phyloP scores from a whole-genome alignment of 495 filamentous ascomycete species.

The Astrothelium subdiscretum region DNA sequence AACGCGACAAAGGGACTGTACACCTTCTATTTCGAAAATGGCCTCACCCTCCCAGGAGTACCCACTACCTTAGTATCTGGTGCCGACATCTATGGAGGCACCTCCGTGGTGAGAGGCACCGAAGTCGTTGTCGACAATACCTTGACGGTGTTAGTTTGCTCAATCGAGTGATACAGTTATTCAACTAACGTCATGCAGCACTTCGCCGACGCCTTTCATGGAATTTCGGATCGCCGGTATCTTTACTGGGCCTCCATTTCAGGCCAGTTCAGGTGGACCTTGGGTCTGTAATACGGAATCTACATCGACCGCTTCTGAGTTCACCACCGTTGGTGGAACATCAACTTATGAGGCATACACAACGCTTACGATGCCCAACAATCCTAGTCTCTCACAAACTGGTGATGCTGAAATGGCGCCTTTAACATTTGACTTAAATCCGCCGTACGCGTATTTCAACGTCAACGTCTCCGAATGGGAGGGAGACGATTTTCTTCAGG shows the following conservation, averaged over 20 bases:
- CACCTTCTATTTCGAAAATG: not conserved
- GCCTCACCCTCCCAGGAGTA: not conserved
- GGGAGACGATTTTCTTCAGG: not conserved
- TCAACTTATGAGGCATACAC: not conserved
- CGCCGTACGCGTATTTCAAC: not conserved
- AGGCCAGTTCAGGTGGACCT: not conserved
- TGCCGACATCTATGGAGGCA: not conserved
- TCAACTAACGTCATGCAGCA: not conserved
- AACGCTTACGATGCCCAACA: not conserved
- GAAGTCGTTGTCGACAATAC: not conserved
- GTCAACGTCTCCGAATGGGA: not conserved
- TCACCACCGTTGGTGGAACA: not conserved
- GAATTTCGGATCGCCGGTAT: not conserved
- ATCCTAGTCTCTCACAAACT: not conserved
- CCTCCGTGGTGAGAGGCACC: not conserved
- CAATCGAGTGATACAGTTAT: not conserved
- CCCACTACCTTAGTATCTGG: not conserved
- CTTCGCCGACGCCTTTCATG: conserved; percentile 1
- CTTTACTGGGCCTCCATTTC: not conserved
- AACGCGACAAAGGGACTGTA: not conserved
- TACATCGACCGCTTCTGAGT: not conserved
- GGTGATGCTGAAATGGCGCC: not conserved
- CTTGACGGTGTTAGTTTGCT: not conserved
- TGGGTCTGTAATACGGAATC: not conserved
- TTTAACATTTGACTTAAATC: not conserved